Evolutionary conservation across 2,329 filamentous ascomycete genomes (phyloP), one percentile per base, ranked within the genome.

Genomic region (Ascosphaera apis): DNA sequence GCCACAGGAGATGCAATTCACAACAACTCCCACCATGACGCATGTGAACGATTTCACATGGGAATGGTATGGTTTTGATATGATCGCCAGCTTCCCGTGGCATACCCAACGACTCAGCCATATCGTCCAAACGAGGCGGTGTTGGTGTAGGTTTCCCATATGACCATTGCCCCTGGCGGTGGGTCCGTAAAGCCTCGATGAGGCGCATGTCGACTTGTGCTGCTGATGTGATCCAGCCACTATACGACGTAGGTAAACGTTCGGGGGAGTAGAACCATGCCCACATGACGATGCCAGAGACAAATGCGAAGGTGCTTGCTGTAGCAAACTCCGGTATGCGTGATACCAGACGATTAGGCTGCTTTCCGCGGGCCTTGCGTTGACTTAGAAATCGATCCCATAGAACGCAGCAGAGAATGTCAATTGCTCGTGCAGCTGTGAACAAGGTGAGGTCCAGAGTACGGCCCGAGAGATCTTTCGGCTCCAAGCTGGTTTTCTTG

Each of bases 371-470:
- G 27, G 45, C 39, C 39, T 43, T 57, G 39, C 48, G 52, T 34
- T 48, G 41, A 21, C 33, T 41, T 47, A 30, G 61, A 57, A 42
- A 62, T 48, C 34, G 65, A 55, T 41, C 62, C 75, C 78, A 84
- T 16, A 72, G 47, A 42, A 72, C 65, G 37, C 73, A 72, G 31
- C 77, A 58, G 6, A 81, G 45, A 3, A 81, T 68, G 52, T 88
- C 80, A 8, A 78, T 48, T 32, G 81, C 81, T 44, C 80, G 66
- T 8, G 71, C 72, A 33, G 69, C 61, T 8, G 77, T 70, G 49
- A 88, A 86, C n/a, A 91, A 60, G 0, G 80, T 86, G 21, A 91
- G 61, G 49, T 91, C 81, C 40, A 91, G 65, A 1, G 81, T 86
- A 45, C 74, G 70, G 32, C 81, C 81, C 8, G 74, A 77, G 41